phyloP scores from a whole-genome alignment of 805 yeast species.

The Pichia rugopelliculosa region DNA sequence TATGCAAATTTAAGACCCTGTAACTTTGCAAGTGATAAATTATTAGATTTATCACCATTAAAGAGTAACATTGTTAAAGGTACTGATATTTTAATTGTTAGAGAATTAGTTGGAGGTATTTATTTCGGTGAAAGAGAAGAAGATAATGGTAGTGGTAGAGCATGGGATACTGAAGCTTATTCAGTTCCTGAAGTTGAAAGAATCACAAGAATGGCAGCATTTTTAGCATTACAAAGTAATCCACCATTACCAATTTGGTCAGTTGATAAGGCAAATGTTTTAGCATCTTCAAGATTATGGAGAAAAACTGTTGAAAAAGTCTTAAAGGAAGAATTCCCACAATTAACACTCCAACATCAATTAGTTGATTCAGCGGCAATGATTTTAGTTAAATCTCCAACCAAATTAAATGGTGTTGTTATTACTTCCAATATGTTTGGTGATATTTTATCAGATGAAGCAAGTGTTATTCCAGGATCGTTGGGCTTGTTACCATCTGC shows the following conservation, averaged over 20 bases:
- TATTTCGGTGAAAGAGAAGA: slow-evolving; percentile 95
- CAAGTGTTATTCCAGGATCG: slow-evolving; percentile 96
- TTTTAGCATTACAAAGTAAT: slow-evolving; percentile 82
- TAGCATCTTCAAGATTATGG: slow-evolving; percentile 96
- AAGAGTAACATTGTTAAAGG: slow-evolving; percentile 81
- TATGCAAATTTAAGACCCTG: slow-evolving; percentile 98
- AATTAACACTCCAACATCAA: slow-evolving; percentile 81
- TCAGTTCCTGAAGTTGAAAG: slow-evolving; percentile 88
- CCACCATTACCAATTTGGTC: slow-evolving; percentile 97
- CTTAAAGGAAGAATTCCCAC: slow-evolving; percentile 84
- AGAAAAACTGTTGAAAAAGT: slow-evolving; percentile 86
- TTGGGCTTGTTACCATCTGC: slow-evolving; percentile 94
- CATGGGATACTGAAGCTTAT: slow-evolving; percentile 91
- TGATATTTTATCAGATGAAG: slow-evolving; percentile 96
- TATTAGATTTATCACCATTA: slow-evolving; percentile 82
- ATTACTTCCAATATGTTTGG: slow-evolving; percentile 97
- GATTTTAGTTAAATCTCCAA: slow-evolving; percentile 90
- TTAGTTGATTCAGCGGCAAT: slow-evolving; percentile 98
- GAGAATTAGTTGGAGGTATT: slow-evolving; percentile 97
- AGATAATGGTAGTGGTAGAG: slow-evolving; percentile 79
- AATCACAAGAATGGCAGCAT: slow-evolving; percentile 97
- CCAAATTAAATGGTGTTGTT: slow-evolving; percentile 84
- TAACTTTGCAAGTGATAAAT: slow-evolving; percentile 78
- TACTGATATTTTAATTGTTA: slow-evolving; percentile 85
- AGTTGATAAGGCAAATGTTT: slow-evolving; percentile 93